Conservation (phyloP, 768 basidiomycete species). For the Tricholoma hemisulphureum region DNA sequence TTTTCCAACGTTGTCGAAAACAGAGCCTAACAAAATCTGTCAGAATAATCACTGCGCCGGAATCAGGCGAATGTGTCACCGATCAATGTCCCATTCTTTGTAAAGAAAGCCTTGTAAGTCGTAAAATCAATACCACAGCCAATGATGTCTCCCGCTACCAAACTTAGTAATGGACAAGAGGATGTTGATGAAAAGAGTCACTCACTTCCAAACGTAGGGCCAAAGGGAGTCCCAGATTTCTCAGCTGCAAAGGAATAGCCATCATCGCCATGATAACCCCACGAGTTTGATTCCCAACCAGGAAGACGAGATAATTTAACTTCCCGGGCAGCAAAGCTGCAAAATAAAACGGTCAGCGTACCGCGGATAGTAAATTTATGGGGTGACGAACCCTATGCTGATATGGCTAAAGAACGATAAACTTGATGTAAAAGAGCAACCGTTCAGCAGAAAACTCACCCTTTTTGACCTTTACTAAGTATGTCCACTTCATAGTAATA, state of each 20-base stretch:
- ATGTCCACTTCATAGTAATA: conserved; percentile 95
- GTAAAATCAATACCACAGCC: conserved; percentile 94
- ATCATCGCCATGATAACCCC: conserved; percentile 94
- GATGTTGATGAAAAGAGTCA: conserved; percentile 8
- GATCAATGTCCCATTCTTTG: conserved; percentile 78
- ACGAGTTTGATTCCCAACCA: conserved; percentile 82
- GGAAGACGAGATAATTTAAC: conserved; percentile 75
- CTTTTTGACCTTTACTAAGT: conserved; percentile 74
- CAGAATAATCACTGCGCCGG: neutral
- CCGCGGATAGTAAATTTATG: neutral
- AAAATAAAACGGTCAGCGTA: conserved; percentile 3
- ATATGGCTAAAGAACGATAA: conserved; percentile 54
- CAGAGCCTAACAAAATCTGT: conserved; percentile 44
- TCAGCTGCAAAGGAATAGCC: conserved; percentile 76
- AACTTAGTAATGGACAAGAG: conserved; percentile 9
- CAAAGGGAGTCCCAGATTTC: conserved; percentile 69
- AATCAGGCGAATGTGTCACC: conserved; percentile 39
- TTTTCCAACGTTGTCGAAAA: conserved; percentile 72
- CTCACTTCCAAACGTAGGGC: conserved; percentile 79
- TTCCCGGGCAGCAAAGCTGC: conserved; percentile 64
- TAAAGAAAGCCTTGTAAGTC: conserved; percentile 78
- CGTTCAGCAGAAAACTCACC: conserved; percentile 44
- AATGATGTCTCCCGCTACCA: conserved; percentile 77
- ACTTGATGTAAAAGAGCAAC: conserved; percentile 10
- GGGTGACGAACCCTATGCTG: conserved; percentile 65